A percentile compares a stretch with the other conserved stretches of the same genome.
phyloP scores from a whole-genome alignment of 2,329 filamentous ascomycete species.

The Botryotinia calthae region DNA sequence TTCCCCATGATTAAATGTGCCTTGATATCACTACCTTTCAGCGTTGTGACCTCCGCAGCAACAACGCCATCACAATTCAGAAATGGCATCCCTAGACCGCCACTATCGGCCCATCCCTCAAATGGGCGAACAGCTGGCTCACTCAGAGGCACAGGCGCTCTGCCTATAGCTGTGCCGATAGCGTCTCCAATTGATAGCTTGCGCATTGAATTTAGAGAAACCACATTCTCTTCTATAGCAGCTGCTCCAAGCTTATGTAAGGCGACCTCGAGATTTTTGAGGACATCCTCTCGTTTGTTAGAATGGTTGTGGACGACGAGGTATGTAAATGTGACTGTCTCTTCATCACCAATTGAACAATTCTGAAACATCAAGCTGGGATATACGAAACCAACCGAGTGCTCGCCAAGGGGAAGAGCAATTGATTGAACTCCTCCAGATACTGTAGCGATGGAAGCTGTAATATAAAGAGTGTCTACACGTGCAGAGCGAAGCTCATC shows the following conservation, averaged over 20 bases:
- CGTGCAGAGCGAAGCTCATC: background rate
- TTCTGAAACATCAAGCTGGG: background rate
- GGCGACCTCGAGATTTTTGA: constrained; percentile 3
- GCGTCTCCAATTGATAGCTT: constrained; percentile 1
- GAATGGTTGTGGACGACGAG: constrained; percentile 8
- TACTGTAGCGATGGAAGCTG: background rate
- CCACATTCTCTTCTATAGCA: background rate
- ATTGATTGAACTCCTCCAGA: background rate
- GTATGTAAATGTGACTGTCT: constrained; percentile 3
- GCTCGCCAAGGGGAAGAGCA: background rate
- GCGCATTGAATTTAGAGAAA: background rate
- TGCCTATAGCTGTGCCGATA: constrained; percentile 4
- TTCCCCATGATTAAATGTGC: constrained; percentile 1
- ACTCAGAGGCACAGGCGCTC: background rate
- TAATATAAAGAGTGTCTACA: constrained; percentile 11
- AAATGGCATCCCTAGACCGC: constrained; percentile 6
- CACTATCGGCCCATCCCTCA: constrained; percentile 8
- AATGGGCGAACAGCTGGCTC: background rate
- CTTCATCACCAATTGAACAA: constrained; percentile 9
- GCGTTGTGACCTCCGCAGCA: background rate
- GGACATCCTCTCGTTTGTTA: background rate
- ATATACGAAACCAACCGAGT: background rate
- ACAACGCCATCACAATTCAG: constrained; percentile 14
- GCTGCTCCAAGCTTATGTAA: constrained; percentile 6
- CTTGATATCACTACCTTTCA: constrained; percentile 9